Percentiles rank a stretch among this genome's conserved stretches.
Evolutionary conservation across 345 rosid genomes (phyloP).

Genomic region (Linum trigynum): DNA sequence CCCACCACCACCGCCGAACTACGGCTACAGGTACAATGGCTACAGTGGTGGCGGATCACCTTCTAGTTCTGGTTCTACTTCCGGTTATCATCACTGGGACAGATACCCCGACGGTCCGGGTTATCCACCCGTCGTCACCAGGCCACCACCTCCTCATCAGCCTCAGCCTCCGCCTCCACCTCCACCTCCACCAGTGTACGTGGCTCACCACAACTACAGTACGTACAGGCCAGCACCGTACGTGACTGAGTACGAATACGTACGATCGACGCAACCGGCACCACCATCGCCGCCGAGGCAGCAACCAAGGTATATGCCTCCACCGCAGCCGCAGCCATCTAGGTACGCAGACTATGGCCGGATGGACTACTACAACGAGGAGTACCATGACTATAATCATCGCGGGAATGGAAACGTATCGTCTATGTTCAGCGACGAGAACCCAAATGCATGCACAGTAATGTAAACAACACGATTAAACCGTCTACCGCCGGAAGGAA

Average conservation of each 20-base stretch:
- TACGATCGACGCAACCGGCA: constrained; percentile 15
- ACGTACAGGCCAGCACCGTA: constrained; percentile 48
- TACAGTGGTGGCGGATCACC: not conserved
- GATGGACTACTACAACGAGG: constrained; percentile 32
- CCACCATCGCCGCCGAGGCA: not conserved
- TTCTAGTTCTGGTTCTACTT: not conserved
- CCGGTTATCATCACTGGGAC: constrained; percentile 15
- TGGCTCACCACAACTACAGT: constrained; percentile 46
- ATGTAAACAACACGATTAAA: constrained; percentile 21
- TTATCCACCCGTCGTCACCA: constrained; percentile 13
- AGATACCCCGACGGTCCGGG: constrained; percentile 20
- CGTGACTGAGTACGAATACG: constrained; percentile 40
- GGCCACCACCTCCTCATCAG: not conserved
- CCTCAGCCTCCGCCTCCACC: too few species aligned
- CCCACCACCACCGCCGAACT: constrained; percentile 5
- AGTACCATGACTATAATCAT: constrained; percentile 23
- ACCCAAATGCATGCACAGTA: constrained; percentile 53
- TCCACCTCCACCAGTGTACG: constrained; percentile 25
- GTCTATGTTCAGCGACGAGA: constrained; percentile 66
- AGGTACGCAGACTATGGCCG: constrained; percentile 22
- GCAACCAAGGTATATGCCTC: not conserved
- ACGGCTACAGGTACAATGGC: constrained; percentile 26
- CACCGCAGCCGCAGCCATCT: constrained; percentile 8
- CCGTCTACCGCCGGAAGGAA: not conserved
- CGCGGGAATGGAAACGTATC: constrained; percentile 37